Conservation (phyloP, 345 rosid genomes). For the Geranium brycei region DNA sequence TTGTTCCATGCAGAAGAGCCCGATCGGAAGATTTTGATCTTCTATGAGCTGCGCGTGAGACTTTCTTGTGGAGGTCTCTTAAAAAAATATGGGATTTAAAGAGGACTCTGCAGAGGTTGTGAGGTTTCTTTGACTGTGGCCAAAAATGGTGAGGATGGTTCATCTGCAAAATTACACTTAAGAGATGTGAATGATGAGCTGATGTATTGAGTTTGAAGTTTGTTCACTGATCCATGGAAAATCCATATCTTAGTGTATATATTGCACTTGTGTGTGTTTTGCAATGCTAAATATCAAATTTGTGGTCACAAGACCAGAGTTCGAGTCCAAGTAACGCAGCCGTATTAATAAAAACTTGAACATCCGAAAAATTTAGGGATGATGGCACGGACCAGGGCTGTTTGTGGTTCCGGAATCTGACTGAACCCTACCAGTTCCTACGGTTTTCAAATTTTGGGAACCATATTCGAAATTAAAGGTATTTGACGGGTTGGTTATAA, state of each 20-base stretch:
- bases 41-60: neutral
- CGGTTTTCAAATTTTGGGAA: too few species aligned
- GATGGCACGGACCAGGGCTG: too few species aligned
- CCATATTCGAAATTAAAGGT: too few species aligned
- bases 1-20: conserved; percentile 18
- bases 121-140: neutral
- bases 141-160: neutral
- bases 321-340: too few species aligned
- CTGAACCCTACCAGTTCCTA: too few species aligned
- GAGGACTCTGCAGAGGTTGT: neutral
- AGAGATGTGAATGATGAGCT: neutral
- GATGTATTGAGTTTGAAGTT: neutral
- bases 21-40: conserved; percentile 2
- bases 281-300: neutral
- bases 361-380: too few species aligned
- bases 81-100: neutral
- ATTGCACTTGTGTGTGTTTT: neutral
- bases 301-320: too few species aligned
- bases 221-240: neutral
- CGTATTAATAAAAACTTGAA: too few species aligned
- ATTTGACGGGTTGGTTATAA: too few species aligned
- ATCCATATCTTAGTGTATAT: neutral
- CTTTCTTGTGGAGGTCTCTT: neutral
- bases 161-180: neutral
- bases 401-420: too few species aligned